phyloP scores from a whole-genome alignment of 352 stramenopile genomes.

The Synura sp. region DNA sequence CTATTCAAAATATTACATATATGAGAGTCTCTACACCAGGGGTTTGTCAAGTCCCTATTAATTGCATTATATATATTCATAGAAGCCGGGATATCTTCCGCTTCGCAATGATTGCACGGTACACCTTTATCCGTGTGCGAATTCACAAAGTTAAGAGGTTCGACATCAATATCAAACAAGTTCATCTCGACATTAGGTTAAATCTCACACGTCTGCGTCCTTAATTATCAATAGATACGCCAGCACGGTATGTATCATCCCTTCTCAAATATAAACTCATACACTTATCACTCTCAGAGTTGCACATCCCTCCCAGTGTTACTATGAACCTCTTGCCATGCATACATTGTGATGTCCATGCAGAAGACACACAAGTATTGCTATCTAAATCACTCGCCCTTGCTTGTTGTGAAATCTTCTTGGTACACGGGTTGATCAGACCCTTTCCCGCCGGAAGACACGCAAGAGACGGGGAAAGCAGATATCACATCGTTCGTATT shows the following conservation, averaged over 20 bases:
- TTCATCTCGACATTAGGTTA: too few species aligned
- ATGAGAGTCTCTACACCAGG: constrained; percentile 29
- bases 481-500: constrained; percentile 29
- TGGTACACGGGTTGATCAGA: too few species aligned
- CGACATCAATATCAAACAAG: constrained; percentile 29
- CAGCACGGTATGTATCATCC: constrained; percentile 20
- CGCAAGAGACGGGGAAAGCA: too few species aligned
- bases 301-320: too few species aligned
- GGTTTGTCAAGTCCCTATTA: constrained; percentile 30
- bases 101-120: constrained; percentile 25
- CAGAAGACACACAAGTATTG: background rate
- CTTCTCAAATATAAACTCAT: too few species aligned
- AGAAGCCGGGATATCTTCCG: constrained; percentile 27
- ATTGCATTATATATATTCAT: constrained; percentile 37
- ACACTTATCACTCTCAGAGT: too few species aligned
- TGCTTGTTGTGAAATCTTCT: too few species aligned
- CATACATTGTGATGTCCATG: too few species aligned
- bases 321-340: too few species aligned
- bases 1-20: constrained; percentile 32
- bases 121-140: constrained; percentile 30
- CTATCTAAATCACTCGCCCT: background rate
- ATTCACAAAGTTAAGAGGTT: constrained; percentile 37
- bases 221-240: constrained; percentile 26
- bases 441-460: too few species aligned
- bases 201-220: too few species aligned